phyloP scores from a whole-genome alignment of 257 asterid species.

The Plantago major region DNA sequence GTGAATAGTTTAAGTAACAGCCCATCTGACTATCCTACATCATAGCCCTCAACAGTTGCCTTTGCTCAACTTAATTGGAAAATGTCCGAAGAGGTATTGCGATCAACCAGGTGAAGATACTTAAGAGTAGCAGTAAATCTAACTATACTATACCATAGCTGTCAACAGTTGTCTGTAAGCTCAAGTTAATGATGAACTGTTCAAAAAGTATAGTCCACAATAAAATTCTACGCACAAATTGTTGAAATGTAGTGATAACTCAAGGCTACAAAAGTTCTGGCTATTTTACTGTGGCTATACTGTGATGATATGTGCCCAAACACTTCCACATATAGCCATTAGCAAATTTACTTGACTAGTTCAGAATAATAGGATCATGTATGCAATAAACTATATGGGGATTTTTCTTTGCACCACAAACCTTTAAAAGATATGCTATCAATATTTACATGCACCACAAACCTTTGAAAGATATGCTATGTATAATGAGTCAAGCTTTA shows the following conservation, averaged over 20 bases:
- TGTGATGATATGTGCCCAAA: too few species aligned
- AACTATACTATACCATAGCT: neutral
- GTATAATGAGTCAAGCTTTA: too few species aligned
- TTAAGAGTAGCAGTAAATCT: neutral
- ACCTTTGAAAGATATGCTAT: too few species aligned
- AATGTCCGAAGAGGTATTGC: neutral
- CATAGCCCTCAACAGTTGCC: neutral
- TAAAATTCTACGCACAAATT: neutral
- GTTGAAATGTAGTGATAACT: neutral
- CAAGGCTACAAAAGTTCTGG: neutral
- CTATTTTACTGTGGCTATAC: conserved; percentile 10
- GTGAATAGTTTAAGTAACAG: conserved; percentile 12
- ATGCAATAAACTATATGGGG: too few species aligned
- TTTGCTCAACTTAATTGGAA: neutral
- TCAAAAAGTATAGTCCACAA: neutral
- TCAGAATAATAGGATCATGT: too few species aligned
- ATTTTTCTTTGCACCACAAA: too few species aligned
- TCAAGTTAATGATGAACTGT: too few species aligned
- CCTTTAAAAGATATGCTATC: neutral
- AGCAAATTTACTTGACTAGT: too few species aligned
- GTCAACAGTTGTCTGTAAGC: too few species aligned
- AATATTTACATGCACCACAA: neutral
- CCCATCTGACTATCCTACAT: conserved; percentile 3
- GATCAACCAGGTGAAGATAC: conserved; percentile 8
- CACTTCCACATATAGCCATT: too few species aligned